phyloP scores from a whole-genome alignment of 345 rosid genomes.

The Citrus unshiu region DNA sequence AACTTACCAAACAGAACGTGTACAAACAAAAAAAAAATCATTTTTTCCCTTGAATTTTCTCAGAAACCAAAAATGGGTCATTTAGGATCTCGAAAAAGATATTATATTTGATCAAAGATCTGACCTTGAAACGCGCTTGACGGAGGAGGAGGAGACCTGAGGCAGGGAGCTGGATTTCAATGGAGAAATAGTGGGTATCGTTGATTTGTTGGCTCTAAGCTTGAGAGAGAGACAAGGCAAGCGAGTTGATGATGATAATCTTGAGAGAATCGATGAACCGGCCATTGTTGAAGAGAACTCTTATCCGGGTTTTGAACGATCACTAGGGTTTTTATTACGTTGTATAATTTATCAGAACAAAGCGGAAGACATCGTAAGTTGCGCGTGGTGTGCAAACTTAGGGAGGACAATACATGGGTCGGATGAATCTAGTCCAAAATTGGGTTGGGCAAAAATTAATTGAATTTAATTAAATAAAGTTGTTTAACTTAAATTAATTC shows the following conservation, averaged over 20 bases:
- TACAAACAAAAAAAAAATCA: not conserved
- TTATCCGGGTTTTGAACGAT: not conserved
- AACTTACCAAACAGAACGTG: not conserved
- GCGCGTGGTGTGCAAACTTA: not conserved
- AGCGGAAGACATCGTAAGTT: too few species aligned
- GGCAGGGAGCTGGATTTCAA: constrained; percentile 19
- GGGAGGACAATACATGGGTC: too few species aligned
- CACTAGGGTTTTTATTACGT: constrained; percentile 9
- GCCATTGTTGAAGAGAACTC: constrained; percentile 6
- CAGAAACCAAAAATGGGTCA: not conserved
- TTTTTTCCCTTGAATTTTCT: not conserved
- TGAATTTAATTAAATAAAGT: too few species aligned
- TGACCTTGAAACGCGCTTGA: constrained; percentile 28
- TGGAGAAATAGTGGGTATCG: constrained; percentile 15
- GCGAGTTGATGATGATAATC: constrained; percentile 27
- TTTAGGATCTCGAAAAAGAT: not conserved
- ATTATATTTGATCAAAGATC: not conserved
- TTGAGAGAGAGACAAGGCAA: constrained; percentile 18
- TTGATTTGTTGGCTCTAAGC: constrained; percentile 16
- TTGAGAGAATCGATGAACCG: constrained; percentile 17
- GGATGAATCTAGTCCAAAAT: too few species aligned
- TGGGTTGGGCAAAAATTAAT: too few species aligned
- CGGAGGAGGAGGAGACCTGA: constrained; percentile 21
- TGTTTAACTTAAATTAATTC: too few species aligned
- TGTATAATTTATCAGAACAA: too few species aligned